phyloP scores from a whole-genome alignment of 345 rosid species.

The Adansonia digitata region DNA sequence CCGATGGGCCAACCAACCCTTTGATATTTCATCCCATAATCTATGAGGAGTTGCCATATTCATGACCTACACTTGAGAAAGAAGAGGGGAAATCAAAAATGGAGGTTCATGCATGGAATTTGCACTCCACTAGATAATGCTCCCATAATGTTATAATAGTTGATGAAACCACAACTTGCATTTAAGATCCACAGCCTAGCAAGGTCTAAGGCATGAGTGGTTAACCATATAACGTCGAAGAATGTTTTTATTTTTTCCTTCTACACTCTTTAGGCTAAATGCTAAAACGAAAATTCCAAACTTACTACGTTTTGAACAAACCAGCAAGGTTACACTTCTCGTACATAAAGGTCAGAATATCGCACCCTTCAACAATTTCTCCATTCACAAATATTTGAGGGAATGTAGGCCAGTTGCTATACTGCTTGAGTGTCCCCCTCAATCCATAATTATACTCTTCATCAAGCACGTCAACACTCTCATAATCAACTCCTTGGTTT shows the following conservation, averaged over 20 bases:
- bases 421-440: constrained; percentile 79
- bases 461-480: constrained; percentile 83
- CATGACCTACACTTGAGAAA: no score
- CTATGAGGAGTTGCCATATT: not conserved
- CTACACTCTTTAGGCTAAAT: no score
- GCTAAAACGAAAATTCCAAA: not conserved
- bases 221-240: not conserved
- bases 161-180: not conserved
- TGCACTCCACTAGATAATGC: not conserved
- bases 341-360: constrained; percentile 70
- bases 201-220: not conserved
- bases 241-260: not conserved
- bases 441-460: constrained; percentile 72
- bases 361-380: constrained; percentile 82
- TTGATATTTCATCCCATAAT: not conserved
- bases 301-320: constrained; percentile 34
- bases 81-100: no score
- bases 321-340: constrained; percentile 77
- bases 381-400: constrained; percentile 73
- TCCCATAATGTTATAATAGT: not conserved
- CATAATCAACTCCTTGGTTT: constrained; percentile 72
- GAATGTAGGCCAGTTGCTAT: constrained; percentile 92
- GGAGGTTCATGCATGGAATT: no score
- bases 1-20: not conserved
- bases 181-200: not conserved